phyloP scores from a whole-genome alignment of 345 rosid species.

The Pelargonium nanum region DNA sequence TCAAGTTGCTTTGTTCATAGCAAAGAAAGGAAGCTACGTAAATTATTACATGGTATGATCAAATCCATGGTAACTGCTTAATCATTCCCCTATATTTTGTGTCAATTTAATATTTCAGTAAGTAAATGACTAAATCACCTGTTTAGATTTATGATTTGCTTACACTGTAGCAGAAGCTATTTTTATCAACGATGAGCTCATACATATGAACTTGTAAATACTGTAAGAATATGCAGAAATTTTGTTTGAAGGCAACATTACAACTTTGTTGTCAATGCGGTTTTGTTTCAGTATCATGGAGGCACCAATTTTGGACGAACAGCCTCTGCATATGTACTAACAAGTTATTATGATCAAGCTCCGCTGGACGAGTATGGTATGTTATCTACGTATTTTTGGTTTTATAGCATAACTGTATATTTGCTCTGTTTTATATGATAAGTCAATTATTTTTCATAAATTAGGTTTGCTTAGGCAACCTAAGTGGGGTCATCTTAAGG shows the following conservation, averaged over 20 bases:
- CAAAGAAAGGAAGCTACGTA: conserved; percentile 68
- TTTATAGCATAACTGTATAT: not conserved
- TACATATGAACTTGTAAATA: too few species aligned
- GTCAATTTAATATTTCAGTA: too few species aligned
- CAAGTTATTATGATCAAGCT: conserved; percentile 71
- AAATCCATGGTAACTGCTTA: too few species aligned
- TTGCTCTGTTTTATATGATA: not conserved
- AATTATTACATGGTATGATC: conserved; percentile 92
- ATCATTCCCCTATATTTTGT: too few species aligned
- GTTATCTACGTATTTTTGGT: too few species aligned
- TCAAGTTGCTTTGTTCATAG: conserved; percentile 58
- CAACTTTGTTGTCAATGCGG: not conserved
- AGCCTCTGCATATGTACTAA: conserved; percentile 38
- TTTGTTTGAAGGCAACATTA: not conserved
- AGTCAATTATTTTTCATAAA: not conserved
- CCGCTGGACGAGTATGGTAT: conserved; percentile 87
- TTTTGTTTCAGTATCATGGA: conserved; percentile 55
- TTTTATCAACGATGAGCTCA: too few species aligned
- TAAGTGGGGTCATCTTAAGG: conserved; percentile 76
- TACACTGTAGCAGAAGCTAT: too few species aligned
- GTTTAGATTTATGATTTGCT: too few species aligned
- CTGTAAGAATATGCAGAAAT: too few species aligned
- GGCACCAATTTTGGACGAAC: conserved; percentile 79
- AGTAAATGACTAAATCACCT: too few species aligned
- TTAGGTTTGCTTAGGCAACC: conserved; percentile 58